A percentile compares a stretch with the other conserved stretches of the same genome.
Evolutionary conservation across 2,329 filamentous ascomycete species (phyloP).

Genomic region (Talaromyces sp.): DNA sequence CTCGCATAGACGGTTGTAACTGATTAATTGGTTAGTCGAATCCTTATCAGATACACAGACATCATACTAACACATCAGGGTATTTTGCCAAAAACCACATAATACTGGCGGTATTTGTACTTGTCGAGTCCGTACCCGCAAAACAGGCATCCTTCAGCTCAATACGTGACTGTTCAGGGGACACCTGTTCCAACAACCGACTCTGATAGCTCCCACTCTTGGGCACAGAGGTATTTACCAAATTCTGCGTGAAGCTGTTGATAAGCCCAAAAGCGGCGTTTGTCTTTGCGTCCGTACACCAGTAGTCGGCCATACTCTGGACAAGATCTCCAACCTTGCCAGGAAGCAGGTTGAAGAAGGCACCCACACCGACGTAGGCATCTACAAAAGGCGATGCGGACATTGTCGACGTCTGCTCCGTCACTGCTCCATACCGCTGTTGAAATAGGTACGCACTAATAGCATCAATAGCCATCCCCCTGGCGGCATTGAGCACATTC

Average conservation of each 20-base stretch:
- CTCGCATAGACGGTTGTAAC: conserved; percentile 33
- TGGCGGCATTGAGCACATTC: conserved; percentile 47
- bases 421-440: conserved; percentile 48
- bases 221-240: conserved; percentile 36
- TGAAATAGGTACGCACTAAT: conserved; percentile 55
- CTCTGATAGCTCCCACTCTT: conserved; percentile 47
- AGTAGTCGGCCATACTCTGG: conserved; percentile 33
- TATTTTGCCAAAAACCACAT: conserved; percentile 45
- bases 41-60: background rate
- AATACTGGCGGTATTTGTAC: conserved; percentile 51
- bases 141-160: conserved; percentile 56
- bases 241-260: conserved; percentile 41
- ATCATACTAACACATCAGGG: conserved; percentile 28
- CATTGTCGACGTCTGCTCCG: conserved; percentile 37
- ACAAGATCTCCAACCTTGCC: conserved; percentile 35
- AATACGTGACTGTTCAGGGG: conserved; percentile 43
- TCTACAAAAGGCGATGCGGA: conserved; percentile 52
- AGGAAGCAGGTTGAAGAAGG: conserved; percentile 52
- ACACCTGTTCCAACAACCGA: conserved; percentile 45
- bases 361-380: conserved; percentile 52
- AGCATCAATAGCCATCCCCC: conserved; percentile 53
- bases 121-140: conserved; percentile 54
- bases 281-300: conserved; percentile 31
- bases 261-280: conserved; percentile 38
- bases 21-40: conserved; percentile 15